Evolutionary conservation across 139 green algal genomes (phyloP).

Genomic region (Ulvella scutata): DNA sequence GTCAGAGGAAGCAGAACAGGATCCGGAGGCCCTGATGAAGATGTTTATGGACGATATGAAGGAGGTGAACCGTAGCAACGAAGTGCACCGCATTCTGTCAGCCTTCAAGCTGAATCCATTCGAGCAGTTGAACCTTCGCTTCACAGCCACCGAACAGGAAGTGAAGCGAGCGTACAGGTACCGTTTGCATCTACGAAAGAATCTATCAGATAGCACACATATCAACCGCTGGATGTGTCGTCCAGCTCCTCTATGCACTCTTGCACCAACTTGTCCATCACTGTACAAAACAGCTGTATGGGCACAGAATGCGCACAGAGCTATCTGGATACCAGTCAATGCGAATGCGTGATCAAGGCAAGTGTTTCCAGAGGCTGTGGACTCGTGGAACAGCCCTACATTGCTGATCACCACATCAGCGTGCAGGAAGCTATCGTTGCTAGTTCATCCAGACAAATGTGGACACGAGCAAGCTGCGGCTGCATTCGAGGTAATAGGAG

Average conservation of each 20-base stretch:
- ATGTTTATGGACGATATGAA: slow-evolving; percentile 77
- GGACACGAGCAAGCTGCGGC: slow-evolving; percentile 48
- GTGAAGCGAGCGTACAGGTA: slow-evolving; percentile 57
- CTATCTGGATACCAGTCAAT: too few species aligned
- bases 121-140: slow-evolving; percentile 77
- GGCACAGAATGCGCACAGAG: too few species aligned
- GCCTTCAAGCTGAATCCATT: slow-evolving; percentile 96
- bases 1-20: not conserved
- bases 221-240: too few species aligned
- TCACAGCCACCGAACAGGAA: slow-evolving; percentile 64
- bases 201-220: too few species aligned
- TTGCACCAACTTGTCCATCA: too few species aligned
- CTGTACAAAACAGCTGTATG: too few species aligned
- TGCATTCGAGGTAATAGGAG: slow-evolving; percentile 75
- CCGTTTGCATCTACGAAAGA: too few species aligned
- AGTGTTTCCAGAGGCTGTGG: too few species aligned
- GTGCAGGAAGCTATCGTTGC: slow-evolving; percentile 62
- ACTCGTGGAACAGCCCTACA: too few species aligned
- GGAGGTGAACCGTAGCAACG: slow-evolving; percentile 81
- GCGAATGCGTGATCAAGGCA: too few species aligned
- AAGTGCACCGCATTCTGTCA: slow-evolving; percentile 79
- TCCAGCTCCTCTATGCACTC: too few species aligned
- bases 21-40: slow-evolving; percentile 13
- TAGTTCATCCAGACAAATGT: slow-evolving; percentile 89
- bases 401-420: too few species aligned